Base-by-base conservation (phyloP, 2,329 filamentous ascomycete species). In the Aspergillus fumigatiaffinis region DNA sequence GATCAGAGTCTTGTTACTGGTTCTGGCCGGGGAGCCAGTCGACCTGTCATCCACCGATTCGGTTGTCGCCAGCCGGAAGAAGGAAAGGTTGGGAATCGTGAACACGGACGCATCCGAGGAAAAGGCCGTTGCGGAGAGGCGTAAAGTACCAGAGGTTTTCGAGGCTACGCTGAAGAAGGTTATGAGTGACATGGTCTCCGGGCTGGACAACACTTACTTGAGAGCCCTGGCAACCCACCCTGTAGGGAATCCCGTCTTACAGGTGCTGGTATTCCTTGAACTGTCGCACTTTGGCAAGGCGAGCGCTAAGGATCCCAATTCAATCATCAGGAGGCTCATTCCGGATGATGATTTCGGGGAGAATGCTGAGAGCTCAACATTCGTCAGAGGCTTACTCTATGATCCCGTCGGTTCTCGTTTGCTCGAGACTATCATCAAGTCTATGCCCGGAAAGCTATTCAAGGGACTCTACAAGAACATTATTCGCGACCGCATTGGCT, bases 181-280 rank as follows among this genome's bases (percentile, higher is more conserved):
- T 62, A 90, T 97, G 63, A 79, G 80, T 47, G 89, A 92, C 65
- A 89, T 90, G 51, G 86, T 91, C 9, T 81, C 86, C 0, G 85
- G 84, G 0, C 82, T 97, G 65, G 91, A 94, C 70, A 83, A 88
- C 1, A 90, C 88, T 3, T 89, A 91, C 66, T 82, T 97, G 28
- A 86, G 91, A 28, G 86, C 94, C 2, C 80, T 99, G 56, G 91
- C 93, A 1, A 92, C 87, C 21, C 93, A 97, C 68, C 91, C 90
- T 4, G 90, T 93, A 1, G 94, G 92, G 50, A 97, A 96, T 68
- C 94, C 94, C 0, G 89, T 92, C 0, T 81, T 99, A n/a, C 94
- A 97, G 71, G 82, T 97, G 1, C 80, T 99, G 29, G 79, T 99
- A 3, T 90, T 92, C 69, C 80, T 99, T 17, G 94, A 99, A 68